Evolutionary conservation across 345 rosid species (phyloP), one percentile per base, ranked within the genome.

Genomic region (Geranium rotundifolium): DNA sequence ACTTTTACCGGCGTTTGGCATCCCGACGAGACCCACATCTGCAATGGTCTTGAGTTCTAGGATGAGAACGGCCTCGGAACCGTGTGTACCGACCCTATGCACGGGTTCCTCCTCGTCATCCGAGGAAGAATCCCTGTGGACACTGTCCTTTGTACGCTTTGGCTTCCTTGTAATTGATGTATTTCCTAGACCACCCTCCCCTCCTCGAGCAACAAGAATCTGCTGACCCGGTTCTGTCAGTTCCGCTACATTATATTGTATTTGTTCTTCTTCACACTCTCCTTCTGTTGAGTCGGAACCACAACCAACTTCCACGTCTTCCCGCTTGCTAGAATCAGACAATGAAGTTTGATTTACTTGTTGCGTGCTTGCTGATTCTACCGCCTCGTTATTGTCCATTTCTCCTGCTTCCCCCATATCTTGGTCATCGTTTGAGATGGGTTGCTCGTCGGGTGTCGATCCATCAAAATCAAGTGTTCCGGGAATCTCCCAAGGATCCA

Each of bases 1-100:
- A 58, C 97, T 92, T 76, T 92, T 92, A 56, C 97, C 97, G 5
- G 95, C 97, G 68, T 86, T 92, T 62, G 98, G 97, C 91, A 92
- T 82, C 16, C 98, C 98, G 0, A 92, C 97, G 39, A 89, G 86
- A n/a, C 99, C 96, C 61, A 92, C 97, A 57, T 92, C 99, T 1
- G 99, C 97, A 13, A 92, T 90, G 80, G 91, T 90, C 75, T 92
- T 92, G 59, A 90, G 88, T 71, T 92, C 99, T 58, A 92, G 70
- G 58, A 90, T 71, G 63, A 87, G 68, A 57, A 79, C 65, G 57
- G 90, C 75, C 65, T 86, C 87, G 0, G 88, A 79, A 58, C 96
- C 97, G 10, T 79, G 90, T 7, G 63, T 65, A 41, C 99, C 97
- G 5, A 72, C 66, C 71, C 70, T 77, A 17, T 70, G 62, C 5